These are phyloP conservation scores for Metschnikowia similis DNA, from an alignment of 805 yeast genomes.

Conservation along the genomic window DNA sequence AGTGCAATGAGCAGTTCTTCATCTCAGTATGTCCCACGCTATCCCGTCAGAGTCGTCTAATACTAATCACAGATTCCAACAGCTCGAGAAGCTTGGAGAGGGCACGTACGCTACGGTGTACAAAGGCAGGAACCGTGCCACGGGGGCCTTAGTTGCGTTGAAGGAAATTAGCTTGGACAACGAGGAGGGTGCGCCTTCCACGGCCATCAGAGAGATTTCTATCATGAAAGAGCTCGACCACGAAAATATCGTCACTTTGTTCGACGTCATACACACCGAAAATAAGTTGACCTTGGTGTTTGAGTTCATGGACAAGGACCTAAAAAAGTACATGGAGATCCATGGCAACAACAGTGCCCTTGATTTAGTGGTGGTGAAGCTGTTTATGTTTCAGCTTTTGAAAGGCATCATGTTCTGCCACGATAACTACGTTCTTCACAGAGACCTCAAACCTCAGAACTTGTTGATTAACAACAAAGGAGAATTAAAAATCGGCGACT, in stretches of 20 bases:
- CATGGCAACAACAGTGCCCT: constrained; percentile 74
- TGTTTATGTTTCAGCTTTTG: constrained; percentile 90
- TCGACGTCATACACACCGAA: constrained; percentile 95
- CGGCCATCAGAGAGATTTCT: constrained; percentile 95
- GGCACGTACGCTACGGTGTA: constrained; percentile 99
- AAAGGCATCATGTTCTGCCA: constrained; percentile 87
- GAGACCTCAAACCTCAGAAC: constrained; percentile 94
- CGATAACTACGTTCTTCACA: constrained; percentile 76
- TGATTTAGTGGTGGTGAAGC: constrained; percentile 69
- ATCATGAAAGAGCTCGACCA: constrained; percentile 91
- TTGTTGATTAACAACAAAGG: constrained; percentile 85
- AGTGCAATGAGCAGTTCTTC: constrained; percentile 38
- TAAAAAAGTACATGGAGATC: constrained; percentile 90
- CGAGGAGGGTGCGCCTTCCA: constrained; percentile 98
- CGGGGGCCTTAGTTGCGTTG: constrained; percentile 87
- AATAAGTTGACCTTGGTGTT: constrained; percentile 91
- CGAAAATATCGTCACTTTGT: constrained; percentile 85
- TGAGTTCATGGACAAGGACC: constrained; percentile 89
- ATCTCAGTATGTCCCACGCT: constrained; percentile 37
- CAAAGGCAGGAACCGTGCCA: constrained; percentile 81
- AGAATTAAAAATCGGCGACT: constrained; percentile 89
- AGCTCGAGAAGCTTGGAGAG: constrained; percentile 83
- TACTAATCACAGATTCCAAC: constrained; percentile 36
- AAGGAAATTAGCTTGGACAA: constrained; percentile 93
- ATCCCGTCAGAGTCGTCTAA: neutral